Percentiles rank a stretch among this genome's conserved stretches.
These are phyloP conservation scores for Ilex aquifolium DNA, from an alignment of 257 asterid species.

Conservation along the genomic window DNA sequence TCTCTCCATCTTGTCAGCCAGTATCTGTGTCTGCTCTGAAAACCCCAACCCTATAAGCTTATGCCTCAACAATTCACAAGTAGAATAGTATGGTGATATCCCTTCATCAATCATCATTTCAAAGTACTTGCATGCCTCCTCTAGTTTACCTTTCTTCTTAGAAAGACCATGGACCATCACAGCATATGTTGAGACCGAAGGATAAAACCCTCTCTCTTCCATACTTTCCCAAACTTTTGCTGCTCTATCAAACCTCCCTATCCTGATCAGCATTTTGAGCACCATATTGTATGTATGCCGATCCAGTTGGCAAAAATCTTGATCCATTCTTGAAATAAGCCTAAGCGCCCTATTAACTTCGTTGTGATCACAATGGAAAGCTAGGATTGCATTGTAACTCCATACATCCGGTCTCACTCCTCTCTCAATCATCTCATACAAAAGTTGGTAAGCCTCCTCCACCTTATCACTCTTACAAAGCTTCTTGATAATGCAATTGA, in stretches of 20 bases:
- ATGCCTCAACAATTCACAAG: slow-evolving; percentile 64
- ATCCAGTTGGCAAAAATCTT: slow-evolving; percentile 37
- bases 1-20: slow-evolving; percentile 83
- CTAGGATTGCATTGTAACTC: slow-evolving; percentile 67
- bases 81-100: slow-evolving; percentile 58
- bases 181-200: slow-evolving; percentile 69
- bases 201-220: slow-evolving; percentile 67
- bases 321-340: slow-evolving; percentile 62
- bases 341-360: slow-evolving; percentile 67
- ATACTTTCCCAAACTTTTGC: slow-evolving; percentile 66
- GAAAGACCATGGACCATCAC: slow-evolving; percentile 90
- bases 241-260: slow-evolving; percentile 73
- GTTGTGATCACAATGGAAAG: slow-evolving; percentile 62
- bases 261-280: slow-evolving; percentile 75
- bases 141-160: slow-evolving; percentile 64
- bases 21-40: slow-evolving; percentile 57
- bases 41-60: slow-evolving; percentile 61
- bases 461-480: slow-evolving; percentile 60
- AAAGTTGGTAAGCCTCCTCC: slow-evolving; percentile 68
- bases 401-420: slow-evolving; percentile 59
- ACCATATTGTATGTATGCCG: slow-evolving; percentile 73
- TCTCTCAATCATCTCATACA: slow-evolving; percentile 57
- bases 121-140: slow-evolving; percentile 69
- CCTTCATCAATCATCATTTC: slow-evolving; percentile 93
- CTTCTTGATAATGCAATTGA: slow-evolving; percentile 58